Conservation (phyloP, 169 alveolate species). For the Theileria sp. region DNA sequence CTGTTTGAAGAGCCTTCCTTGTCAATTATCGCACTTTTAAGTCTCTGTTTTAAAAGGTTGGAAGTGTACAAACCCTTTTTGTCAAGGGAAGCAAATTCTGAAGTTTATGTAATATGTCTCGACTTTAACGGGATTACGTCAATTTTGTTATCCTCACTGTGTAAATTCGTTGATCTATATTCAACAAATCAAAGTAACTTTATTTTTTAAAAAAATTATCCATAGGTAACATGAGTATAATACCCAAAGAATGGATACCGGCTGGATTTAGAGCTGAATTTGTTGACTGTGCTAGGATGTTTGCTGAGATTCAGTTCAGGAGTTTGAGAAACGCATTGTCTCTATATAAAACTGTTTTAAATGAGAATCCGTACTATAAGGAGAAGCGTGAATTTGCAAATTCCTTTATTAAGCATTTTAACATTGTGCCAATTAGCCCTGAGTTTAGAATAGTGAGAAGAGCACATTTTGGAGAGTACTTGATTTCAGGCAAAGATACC, state of each 20-base stretch:
- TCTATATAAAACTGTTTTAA: slow-evolving; percentile 31
- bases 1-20: slow-evolving; percentile 69
- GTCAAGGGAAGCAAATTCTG: slow-evolving; percentile 71
- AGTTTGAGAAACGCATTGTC: slow-evolving; percentile 36
- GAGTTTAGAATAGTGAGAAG: slow-evolving; percentile 53
- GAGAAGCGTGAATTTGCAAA: slow-evolving; percentile 56
- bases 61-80: slow-evolving; percentile 72
- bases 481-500: slow-evolving; percentile 58
- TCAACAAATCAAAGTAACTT: not conserved
- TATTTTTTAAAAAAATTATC: not conserved
- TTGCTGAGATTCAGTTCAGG: slow-evolving; percentile 62
- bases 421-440: slow-evolving; percentile 45
- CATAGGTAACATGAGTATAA: slow-evolving; percentile 28
- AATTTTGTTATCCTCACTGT: slow-evolving; percentile 64
- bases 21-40: slow-evolving; percentile 67
- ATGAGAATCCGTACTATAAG: slow-evolving; percentile 52
- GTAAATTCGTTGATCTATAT: slow-evolving; percentile 58
- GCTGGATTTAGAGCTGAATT: slow-evolving; percentile 69
- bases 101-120: slow-evolving; percentile 70
- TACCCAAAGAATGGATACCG: slow-evolving; percentile 75
- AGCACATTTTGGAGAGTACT: slow-evolving; percentile 32
- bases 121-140: slow-evolving; percentile 76
- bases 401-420: slow-evolving; percentile 34
- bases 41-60: slow-evolving; percentile 70
- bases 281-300: slow-evolving; percentile 69